A percentile compares a stretch with the other conserved stretches of the same genome.
phyloP scores from a whole-genome alignment of 2,329 filamentous ascomycete species.

The Aspergillus fructus region DNA sequence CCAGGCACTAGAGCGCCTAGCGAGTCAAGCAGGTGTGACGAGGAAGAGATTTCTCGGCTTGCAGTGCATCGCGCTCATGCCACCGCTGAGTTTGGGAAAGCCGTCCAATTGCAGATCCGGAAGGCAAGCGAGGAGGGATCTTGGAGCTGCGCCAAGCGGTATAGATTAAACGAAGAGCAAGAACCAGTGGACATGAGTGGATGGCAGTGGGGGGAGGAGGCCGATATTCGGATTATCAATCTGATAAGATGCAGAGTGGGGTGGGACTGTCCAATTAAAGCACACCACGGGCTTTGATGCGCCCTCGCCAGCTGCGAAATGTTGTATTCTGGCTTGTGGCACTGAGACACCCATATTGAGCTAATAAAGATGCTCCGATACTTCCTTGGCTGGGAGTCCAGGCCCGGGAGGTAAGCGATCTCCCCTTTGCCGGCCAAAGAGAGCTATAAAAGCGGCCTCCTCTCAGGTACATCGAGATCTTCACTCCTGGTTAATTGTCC shows the following conservation, averaged over 20 bases:
- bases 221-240: conserved; percentile 5
- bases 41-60: conserved; percentile 3
- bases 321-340: not conserved
- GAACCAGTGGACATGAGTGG: not conserved
- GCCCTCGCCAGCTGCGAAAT: not conserved
- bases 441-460: conserved; percentile 1
- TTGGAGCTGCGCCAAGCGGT: conserved; percentile 1
- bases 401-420: not conserved
- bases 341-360: conserved; percentile 2
- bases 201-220: not conserved
- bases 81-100: not conserved
- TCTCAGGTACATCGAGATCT: not conserved
- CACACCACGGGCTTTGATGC: too few species aligned
- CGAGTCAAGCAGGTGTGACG: conserved; percentile 2
- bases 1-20: not conserved
- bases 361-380: not conserved
- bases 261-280: not conserved
- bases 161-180: conserved; percentile 4
- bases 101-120: conserved; percentile 1
- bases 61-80: not conserved
- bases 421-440: not conserved
- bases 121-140: conserved; percentile 1
- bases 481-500: not conserved
- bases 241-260: conserved; percentile 12
- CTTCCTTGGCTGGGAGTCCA: not conserved